Evolutionary conservation across 345 rosid genomes (phyloP).

Genomic region (Brassica juncea): DNA sequence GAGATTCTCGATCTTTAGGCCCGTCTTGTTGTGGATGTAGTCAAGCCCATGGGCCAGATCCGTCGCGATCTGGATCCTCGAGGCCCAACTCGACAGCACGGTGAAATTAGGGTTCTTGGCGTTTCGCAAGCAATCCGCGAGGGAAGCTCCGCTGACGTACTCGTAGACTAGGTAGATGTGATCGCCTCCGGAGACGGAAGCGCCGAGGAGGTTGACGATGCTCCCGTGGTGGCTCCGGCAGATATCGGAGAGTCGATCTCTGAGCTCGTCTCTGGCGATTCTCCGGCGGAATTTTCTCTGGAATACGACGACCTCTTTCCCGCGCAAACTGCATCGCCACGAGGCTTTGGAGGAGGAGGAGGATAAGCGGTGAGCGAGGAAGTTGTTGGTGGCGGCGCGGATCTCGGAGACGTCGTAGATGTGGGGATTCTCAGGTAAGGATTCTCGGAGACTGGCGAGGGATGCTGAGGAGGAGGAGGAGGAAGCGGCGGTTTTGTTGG

Average conservation of each 20-base stretch:
- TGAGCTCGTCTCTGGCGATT: constrained; percentile 45
- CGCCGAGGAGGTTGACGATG: constrained; percentile 71
- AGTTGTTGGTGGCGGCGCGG: constrained; percentile 84
- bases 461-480: constrained; percentile 47
- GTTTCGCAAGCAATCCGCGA: constrained; percentile 70
- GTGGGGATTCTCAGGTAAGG: constrained; percentile 67
- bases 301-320: constrained; percentile 60
- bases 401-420: constrained; percentile 80
- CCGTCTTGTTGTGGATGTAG: constrained; percentile 79
- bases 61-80: constrained; percentile 80
- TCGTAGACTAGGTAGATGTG: constrained; percentile 76
- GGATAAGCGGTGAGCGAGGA: constrained; percentile 65
- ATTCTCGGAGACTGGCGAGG: constrained; percentile 65
- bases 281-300: constrained; percentile 72
- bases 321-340: constrained; percentile 80
- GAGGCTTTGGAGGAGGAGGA: constrained; percentile 62
- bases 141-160: constrained; percentile 59
- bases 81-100: constrained; percentile 68
- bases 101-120: constrained; percentile 65
- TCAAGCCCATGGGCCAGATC: constrained; percentile 87
- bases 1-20: constrained; percentile 51
- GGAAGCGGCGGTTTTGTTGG: constrained; percentile 23
- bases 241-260: constrained; percentile 54
- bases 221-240: constrained; percentile 76
- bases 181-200: constrained; percentile 57